Evolutionary conservation across 2,329 filamentous ascomycete species (phyloP).

Genomic region (Allantophomopsis lycopodina): DNA sequence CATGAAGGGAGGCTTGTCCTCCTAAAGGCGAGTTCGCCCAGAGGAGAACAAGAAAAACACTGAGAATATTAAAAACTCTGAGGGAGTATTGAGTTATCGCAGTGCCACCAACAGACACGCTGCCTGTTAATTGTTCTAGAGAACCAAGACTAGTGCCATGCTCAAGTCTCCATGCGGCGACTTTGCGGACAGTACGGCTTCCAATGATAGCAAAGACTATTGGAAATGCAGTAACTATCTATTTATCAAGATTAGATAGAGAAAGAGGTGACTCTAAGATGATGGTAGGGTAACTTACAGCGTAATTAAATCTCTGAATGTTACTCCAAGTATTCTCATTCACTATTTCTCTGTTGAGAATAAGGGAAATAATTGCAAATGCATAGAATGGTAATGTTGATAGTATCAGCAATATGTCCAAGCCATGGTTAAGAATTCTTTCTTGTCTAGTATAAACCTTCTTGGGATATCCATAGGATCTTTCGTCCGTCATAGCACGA

Average conservation of each 20-base stretch:
- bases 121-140: slow-evolving; percentile 18
- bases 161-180: slow-evolving; percentile 15
- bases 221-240: slow-evolving; percentile 16
- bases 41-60: slow-evolving; percentile 11
- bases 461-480: too few relatives aligned
- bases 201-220: slow-evolving; percentile 16
- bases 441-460: too few relatives aligned
- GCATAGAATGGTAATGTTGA: too few relatives aligned
- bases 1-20: slow-evolving; percentile 15
- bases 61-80: slow-evolving; percentile 13
- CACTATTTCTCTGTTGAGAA: too few relatives aligned
- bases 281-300: too few relatives aligned
- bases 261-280: too few relatives aligned
- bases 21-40: slow-evolving; percentile 19
- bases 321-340: too few relatives aligned
- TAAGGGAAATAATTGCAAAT: too few relatives aligned
- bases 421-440: too few relatives aligned
- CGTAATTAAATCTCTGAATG: too few relatives aligned
- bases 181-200: slow-evolving; percentile 13
- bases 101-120: slow-evolving; percentile 15
- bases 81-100: slow-evolving; percentile 14
- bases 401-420: too few relatives aligned
- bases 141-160: slow-evolving; percentile 11
- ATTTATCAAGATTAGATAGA: not conserved
- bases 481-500: too few relatives aligned